Percentiles rank a stretch among this genome's conserved stretches.
phyloP scores from a whole-genome alignment of 257 asterid species.

The Rubia yunnanensis region DNA sequence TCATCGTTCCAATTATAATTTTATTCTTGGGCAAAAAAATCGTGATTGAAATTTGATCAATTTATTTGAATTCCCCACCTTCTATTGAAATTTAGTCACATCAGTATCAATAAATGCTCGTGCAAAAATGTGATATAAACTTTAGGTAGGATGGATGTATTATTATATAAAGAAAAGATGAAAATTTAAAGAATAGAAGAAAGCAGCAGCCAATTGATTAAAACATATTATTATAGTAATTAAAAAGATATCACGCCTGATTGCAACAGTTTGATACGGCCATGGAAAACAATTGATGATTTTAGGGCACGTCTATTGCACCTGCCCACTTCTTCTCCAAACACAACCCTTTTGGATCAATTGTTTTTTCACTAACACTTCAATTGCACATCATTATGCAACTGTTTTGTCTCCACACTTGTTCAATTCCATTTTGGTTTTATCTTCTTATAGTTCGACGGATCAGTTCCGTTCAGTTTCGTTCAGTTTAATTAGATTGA shows the following conservation, averaged over 20 bases:
- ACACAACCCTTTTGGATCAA: slow-evolving; percentile 14
- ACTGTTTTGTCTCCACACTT: slow-evolving; percentile 2
- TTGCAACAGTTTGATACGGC: slow-evolving; percentile 15
- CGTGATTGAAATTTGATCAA: no score
- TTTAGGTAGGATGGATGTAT: no score
- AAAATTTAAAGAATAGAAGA: not conserved
- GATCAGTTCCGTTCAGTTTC: no score
- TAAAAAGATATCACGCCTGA: slow-evolving; percentile 51
- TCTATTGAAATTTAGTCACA: no score
- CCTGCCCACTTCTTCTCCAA: slow-evolving; percentile 18
- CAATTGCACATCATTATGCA: slow-evolving; percentile 5
- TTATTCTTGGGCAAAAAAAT: no score
- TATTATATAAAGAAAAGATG: not conserved
- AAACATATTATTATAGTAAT: slow-evolving; percentile 34
- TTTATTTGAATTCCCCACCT: no score
- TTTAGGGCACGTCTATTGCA: slow-evolving; percentile 55
- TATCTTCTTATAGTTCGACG: no score
- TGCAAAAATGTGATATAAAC: no score
- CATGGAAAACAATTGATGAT: slow-evolving; percentile 43
- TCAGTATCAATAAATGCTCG: no score
- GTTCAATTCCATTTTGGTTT: not conserved
- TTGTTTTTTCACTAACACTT: slow-evolving; percentile 7
- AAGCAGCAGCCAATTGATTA: slow-evolving; percentile 14
- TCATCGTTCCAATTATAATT: no score
- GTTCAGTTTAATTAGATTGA: no score